Evolutionary conservation across 2,329 filamentous ascomycete genomes (phyloP).

Genomic region (Stagonosporopsis rhizophila): DNA sequence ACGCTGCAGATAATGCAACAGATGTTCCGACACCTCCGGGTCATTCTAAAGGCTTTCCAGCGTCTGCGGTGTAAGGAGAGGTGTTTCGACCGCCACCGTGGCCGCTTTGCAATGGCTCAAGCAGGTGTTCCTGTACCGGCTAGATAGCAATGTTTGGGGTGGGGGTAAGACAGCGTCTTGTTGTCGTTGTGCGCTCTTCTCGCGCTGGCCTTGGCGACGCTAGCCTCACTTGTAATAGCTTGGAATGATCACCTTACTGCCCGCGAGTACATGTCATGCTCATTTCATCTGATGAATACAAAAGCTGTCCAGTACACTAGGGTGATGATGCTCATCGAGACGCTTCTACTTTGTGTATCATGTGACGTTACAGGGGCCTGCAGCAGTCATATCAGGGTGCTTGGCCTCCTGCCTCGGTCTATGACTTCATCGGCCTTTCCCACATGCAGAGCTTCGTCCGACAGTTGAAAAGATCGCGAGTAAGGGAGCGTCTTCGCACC

Average conservation of each 20-base stretch:
- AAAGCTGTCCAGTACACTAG: not conserved
- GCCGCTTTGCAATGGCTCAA: not conserved
- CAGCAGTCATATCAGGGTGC: constrained; percentile 9
- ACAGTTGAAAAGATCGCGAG: constrained; percentile 16
- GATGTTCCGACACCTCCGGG: not conserved
- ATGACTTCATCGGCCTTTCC: constrained; percentile 23
- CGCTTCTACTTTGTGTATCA: not conserved
- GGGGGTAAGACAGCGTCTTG: constrained; percentile 19
- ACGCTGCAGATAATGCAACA: constrained; percentile 15
- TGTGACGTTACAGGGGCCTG: constrained; percentile 4
- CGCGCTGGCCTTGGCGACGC: constrained; percentile 4
- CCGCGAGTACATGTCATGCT: not conserved
- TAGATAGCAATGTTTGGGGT: constrained; percentile 12
- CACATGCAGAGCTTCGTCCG: constrained; percentile 34
- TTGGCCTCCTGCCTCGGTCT: constrained; percentile 27
- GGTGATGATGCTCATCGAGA: not conserved
- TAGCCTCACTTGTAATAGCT: constrained; percentile 13
- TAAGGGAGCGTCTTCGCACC: constrained; percentile 20
- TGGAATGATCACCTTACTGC: constrained; percentile 5
- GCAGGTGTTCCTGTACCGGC: not conserved
- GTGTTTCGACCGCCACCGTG: too few species aligned
- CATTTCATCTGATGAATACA: not conserved
- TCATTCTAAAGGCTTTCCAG: not conserved
- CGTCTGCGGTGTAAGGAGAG: not conserved
- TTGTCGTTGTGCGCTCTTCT: constrained; percentile 17